Conservation (phyloP, 441 rosid species). For the Macaranga tanarius region DNA sequence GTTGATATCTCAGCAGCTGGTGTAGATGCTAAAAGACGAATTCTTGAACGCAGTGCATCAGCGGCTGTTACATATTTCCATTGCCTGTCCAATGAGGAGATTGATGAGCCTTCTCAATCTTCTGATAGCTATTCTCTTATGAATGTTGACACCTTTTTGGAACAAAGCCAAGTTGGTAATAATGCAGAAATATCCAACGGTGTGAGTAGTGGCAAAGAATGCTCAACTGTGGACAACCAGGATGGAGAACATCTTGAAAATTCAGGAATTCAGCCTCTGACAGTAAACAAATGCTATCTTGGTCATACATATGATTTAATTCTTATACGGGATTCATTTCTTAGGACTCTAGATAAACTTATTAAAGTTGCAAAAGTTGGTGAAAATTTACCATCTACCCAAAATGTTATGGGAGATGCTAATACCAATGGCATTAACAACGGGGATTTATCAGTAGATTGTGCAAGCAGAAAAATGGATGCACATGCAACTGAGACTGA, state of each 20-base stretch:
- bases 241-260: slow-evolving; percentile 34
- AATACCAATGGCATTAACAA: slow-evolving; percentile 32
- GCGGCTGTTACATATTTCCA: slow-evolving; percentile 76
- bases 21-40: slow-evolving; percentile 63
- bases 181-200: slow-evolving; percentile 24
- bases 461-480: slow-evolving; percentile 29
- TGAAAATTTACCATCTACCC: slow-evolving; percentile 36
- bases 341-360: slow-evolving; percentile 49
- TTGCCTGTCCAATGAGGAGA: slow-evolving; percentile 40
- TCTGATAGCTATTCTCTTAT: slow-evolving; percentile 41
- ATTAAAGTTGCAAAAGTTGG: slow-evolving; percentile 36
- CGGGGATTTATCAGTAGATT: slow-evolving; percentile 27
- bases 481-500: slow-evolving; percentile 35
- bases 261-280: slow-evolving; percentile 19
- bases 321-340: slow-evolving; percentile 57
- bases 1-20: slow-evolving; percentile 43
- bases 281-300: slow-evolving; percentile 27
- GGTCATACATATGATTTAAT: slow-evolving; percentile 31
- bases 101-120: slow-evolving; percentile 40
- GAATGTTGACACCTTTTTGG: slow-evolving; percentile 41
- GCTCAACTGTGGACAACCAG: slow-evolving; percentile 28
- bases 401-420: slow-evolving; percentile 30
- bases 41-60: slow-evolving; percentile 80
- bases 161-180: slow-evolving; percentile 39
- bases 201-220: slow-evolving; percentile 30